Evolutionary conservation across 805 yeast genomes (phyloP), one percentile per base, ranked within the genome.

Genomic region (Kregervanrija fluxuum): DNA sequence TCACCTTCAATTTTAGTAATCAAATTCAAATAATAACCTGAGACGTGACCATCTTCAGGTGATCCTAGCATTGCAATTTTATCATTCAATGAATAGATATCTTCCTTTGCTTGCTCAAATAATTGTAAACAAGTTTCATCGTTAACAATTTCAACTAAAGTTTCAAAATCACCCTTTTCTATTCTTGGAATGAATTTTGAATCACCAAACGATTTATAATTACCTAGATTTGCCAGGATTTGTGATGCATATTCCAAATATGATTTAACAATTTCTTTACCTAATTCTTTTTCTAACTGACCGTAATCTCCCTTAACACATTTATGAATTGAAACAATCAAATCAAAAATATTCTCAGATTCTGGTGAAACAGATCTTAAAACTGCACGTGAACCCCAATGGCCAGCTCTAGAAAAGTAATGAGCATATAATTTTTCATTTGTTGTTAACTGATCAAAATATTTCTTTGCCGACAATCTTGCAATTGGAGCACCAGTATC

Each of bases 141-240:
- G 37, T 67, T 68, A 15, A 75, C 60, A 2, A 69, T 49, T 32
- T 61, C 61, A n/a, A 75, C 70, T 30, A 85, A 65, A 17, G 64
- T 51, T 45, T 67, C 73, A 52, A 87, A 80, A 6, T 71, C 70
- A 0, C 62, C 73, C 31, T 53, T 56, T 0, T 71, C 45, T 35
- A 86, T 55, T 41, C 77, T 67, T 35, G 96, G 96, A 50, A 88
- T 72, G 57, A 88, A 88, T 64, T 88, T 88, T 54, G 78, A 77
- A 65, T 88, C 96, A 52, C 96, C 96, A 61, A 88, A 88, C 1
- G 93, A 82, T 65, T 83, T 88, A 66, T 76, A 85, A 57, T 85
- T 85, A 52, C 93, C 93, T 61, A 81, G 69, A 62, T 85, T 85
- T 34, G 81, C 69, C 49, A 85, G 67, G 56, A 85, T 80, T 67